phyloP scores from a whole-genome alignment of 139 green algal genomes.

The Coelastrella sp. region DNA sequence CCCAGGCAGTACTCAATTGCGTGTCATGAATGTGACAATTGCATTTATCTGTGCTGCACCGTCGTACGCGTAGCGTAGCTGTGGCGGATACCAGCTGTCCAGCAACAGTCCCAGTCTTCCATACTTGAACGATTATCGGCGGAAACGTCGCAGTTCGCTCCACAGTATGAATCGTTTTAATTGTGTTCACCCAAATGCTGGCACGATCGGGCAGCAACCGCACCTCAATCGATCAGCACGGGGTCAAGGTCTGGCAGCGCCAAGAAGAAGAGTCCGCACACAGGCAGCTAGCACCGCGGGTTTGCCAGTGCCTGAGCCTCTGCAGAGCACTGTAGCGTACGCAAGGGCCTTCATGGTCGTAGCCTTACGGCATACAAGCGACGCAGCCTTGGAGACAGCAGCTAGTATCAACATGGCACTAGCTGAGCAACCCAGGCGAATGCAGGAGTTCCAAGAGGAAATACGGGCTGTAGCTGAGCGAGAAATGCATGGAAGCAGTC shows the following conservation, averaged over 20 bases:
- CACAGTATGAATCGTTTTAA: too few relatives aligned
- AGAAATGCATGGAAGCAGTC: not conserved
- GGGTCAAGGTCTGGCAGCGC: not conserved
- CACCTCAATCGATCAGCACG: not conserved
- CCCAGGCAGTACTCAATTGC: too few relatives aligned
- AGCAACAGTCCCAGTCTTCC: too few relatives aligned
- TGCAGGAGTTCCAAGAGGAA: slow-evolving; percentile 31
- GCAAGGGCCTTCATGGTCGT: not conserved
- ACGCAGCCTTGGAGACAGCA: slow-evolving; percentile 1
- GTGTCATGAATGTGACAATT: too few relatives aligned
- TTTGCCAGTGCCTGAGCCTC: not conserved
- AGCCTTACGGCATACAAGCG: not conserved
- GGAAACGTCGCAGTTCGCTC: too few relatives aligned
- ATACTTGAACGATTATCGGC: too few relatives aligned
- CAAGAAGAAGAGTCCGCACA: not conserved
- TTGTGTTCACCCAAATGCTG: too few relatives aligned
- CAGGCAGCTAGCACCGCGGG: not conserved
- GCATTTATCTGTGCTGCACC: too few relatives aligned
- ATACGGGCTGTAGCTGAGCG: not conserved
- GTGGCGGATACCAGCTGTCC: too few relatives aligned
- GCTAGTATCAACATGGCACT: not conserved
- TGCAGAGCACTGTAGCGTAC: not conserved
- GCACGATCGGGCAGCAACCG: too few relatives aligned
- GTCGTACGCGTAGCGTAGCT: too few relatives aligned
- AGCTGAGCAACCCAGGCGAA: not conserved